These are phyloP conservation scores for Tricholoma matsutake DNA, from an alignment of 768 basidiomycete genomes.

Conservation along the genomic window DNA sequence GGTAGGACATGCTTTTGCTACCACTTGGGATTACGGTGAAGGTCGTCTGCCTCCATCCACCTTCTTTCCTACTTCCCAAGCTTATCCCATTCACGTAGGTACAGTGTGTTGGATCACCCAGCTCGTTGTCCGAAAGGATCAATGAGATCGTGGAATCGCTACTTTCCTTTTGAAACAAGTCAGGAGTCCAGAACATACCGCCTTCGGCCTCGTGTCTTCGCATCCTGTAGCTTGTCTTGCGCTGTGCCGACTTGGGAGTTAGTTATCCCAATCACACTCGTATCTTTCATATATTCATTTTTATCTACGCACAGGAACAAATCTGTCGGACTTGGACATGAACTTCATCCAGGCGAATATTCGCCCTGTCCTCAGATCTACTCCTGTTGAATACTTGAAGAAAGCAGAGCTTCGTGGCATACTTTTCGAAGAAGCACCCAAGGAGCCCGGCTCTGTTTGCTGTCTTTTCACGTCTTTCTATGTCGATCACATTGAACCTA, in stretches of 20 bases:
- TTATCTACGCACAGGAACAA: background rate
- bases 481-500: background rate
- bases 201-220: background rate
- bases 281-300: background rate
- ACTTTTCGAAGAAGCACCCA: background rate
- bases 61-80: background rate
- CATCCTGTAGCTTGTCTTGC: background rate
- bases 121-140: background rate
- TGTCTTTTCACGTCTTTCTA: conserved; percentile 1
- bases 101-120: background rate
- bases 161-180: background rate
- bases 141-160: background rate
- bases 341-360: background rate
- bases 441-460: background rate
- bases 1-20: background rate
- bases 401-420: background rate
- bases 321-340: background rate
- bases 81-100: background rate
- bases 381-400: background rate
- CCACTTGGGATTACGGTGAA: background rate
- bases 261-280: background rate
- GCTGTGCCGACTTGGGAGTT: background rate
- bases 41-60: too few relatives aligned
- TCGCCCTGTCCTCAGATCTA: background rate
- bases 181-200: background rate